Evolutionary conservation across 2,329 filamentous ascomycete genomes (phyloP).

Genomic region (Aspergillus vadensis): DNA sequence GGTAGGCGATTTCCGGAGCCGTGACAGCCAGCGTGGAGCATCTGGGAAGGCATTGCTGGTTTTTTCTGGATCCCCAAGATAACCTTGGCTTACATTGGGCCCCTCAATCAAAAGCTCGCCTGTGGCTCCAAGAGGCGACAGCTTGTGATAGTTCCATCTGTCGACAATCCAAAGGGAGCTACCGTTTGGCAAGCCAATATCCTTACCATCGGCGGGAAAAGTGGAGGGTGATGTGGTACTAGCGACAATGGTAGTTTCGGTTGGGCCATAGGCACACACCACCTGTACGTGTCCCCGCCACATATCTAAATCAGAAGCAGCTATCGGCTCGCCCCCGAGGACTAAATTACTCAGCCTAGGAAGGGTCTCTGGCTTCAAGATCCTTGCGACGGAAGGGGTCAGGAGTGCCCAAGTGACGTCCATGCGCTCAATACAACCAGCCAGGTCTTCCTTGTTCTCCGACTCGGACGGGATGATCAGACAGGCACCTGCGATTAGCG

Average conservation of each 20-base stretch:
- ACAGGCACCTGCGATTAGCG: neutral
- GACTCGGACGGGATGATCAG: no score
- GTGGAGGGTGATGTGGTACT: neutral
- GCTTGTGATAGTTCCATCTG: neutral
- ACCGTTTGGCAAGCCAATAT: neutral
- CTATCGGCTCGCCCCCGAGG: neutral
- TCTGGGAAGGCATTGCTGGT: neutral
- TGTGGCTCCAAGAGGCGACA: neutral
- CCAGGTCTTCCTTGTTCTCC: neutral
- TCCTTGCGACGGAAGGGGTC: neutral
- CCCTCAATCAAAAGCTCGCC: neutral
- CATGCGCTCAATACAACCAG: neutral
- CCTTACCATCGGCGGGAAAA: neutral
- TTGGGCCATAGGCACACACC: neutral
- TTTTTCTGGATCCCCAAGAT: neutral
- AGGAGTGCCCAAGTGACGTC: neutral
- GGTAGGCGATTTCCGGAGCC: neutral
- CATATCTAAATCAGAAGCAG: neutral
- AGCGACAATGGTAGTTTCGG: neutral
- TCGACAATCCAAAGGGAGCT: neutral
- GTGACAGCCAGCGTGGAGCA: neutral
- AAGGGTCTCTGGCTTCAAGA: neutral
- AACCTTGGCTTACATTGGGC: neutral
- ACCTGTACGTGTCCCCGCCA: neutral
- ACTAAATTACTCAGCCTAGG: neutral